Evolutionary conservation across 108 stramenopile species (phyloP), one percentile per base, ranked within the genome.

Genomic region (Aurantiochytrium sp.): DNA sequence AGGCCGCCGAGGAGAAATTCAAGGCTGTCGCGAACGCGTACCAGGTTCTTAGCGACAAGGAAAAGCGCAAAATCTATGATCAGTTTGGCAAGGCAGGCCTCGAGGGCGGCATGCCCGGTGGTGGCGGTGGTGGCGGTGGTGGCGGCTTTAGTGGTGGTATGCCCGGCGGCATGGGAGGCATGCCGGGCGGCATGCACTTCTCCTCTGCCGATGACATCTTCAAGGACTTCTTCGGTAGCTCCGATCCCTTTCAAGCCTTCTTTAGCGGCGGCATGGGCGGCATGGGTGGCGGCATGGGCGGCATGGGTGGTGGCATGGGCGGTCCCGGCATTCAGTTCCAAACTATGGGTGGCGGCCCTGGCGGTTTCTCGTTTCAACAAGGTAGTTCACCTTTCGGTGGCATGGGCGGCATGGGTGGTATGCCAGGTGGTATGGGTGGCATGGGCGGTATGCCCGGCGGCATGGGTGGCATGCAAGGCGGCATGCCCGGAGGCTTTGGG

Each of bases 51-150:
- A 93, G 94, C 23, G 97, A 98, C 92, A 45, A 91, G n/a, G 93
- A 96, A 90, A 97, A 97, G 72, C 91, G 96, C 87, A 89, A 92
- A 16, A 95, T 96, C 59, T 98, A 98, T 89, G 97, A 98, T 92
- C 90, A 91, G 58, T 96, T 92, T 55, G 97, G 96, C 42, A 96
- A 97, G 12, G 89, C 69, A 10, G 42, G 29, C 88, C 43, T 72
- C 21, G 88, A 25, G 35, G 58, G 58, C 44, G 87, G 87, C 19
- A 83, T 83, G 76, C 76, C 76, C 28, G 87, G 87, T 45, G 87
- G 87, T 59, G 87, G 53, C 55, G 21, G 87, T 45, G 87, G 87
- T 59, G 87, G 53, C 55, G 21, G 23, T 23, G 49, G 51, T 44
- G 76, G 49, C 4, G 72, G 35, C 35, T 35, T 35, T 35, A 35